Evolutionary conservation across 2,329 filamentous ascomycete species (phyloP).

Genomic region (Dactylellina sp.): DNA sequence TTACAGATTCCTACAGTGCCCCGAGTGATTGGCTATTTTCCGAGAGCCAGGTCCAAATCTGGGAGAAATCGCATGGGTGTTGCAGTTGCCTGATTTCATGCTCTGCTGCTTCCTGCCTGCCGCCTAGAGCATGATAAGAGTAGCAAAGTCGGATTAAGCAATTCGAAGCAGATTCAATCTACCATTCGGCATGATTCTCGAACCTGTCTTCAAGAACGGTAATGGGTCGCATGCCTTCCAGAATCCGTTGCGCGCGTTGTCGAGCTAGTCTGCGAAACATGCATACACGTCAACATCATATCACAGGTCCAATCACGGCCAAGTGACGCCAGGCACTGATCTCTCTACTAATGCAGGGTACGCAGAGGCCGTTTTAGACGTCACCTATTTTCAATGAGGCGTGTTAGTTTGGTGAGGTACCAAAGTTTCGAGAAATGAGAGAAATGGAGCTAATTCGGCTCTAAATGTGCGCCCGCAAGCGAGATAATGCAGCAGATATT

Average conservation of each 20-base stretch:
- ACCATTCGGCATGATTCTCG: conserved; percentile 43
- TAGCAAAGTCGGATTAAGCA: conserved; percentile 42
- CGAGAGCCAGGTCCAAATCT: conserved; percentile 46
- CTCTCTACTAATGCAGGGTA: conserved; percentile 23
- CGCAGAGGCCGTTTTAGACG: conserved; percentile 2
- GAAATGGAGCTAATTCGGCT: conserved; percentile 43
- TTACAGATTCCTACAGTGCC: conserved; percentile 2
- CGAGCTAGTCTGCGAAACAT: conserved; percentile 15
- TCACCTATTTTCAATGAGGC: neutral
- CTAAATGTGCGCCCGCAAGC: conserved; percentile 48
- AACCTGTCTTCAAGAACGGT: conserved; percentile 33
- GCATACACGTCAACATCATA: too few species aligned
- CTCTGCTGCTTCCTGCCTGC: conserved; percentile 42
- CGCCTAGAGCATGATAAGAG: conserved; percentile 56
- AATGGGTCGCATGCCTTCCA: conserved; percentile 44
- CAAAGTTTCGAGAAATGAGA: conserved; percentile 43
- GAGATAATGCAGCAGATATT: conserved; percentile 53
- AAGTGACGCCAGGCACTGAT: neutral
- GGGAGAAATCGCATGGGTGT: conserved; percentile 28
- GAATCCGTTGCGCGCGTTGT: neutral
- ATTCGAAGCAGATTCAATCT: conserved; percentile 42
- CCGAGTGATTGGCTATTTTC: conserved; percentile 44
- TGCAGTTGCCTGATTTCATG: conserved; percentile 56
- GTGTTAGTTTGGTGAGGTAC: neutral
- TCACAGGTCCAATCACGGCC: conserved; percentile 23